These are phyloP conservation scores for Talaromyces verruculosus DNA, from an alignment of 2,329 filamentous ascomycete species.

Conservation along the genomic window DNA sequence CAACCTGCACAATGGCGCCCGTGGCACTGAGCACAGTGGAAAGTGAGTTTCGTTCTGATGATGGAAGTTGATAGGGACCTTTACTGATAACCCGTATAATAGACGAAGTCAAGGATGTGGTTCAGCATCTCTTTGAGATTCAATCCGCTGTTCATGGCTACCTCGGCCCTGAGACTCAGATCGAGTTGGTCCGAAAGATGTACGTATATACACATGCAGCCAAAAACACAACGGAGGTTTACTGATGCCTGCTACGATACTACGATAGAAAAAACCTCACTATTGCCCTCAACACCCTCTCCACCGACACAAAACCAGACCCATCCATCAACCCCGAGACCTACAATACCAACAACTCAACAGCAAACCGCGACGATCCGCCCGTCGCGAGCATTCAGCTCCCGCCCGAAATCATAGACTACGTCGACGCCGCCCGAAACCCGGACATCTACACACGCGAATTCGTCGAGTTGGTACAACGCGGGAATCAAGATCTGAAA, in stretches of 20 bases:
- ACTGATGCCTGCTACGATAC: not conserved
- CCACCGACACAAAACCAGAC: slow-evolving; percentile 37
- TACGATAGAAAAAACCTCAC: slow-evolving; percentile 52
- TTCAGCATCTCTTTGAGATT: slow-evolving; percentile 62
- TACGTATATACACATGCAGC: slow-evolving; percentile 30
- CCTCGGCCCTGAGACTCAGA: slow-evolving; percentile 56
- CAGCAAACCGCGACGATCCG: slow-evolving; percentile 29
- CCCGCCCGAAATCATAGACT: slow-evolving; percentile 62
- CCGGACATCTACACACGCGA: slow-evolving; percentile 67
- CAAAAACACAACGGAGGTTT: not conserved
- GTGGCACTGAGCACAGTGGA: slow-evolving; percentile 38
- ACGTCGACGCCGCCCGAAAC: slow-evolving; percentile 63
- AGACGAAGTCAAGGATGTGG: slow-evolving; percentile 60
- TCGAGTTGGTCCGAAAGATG: slow-evolving; percentile 60
- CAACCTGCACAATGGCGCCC: slow-evolving; percentile 34
- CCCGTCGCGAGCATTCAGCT: slow-evolving; percentile 54
- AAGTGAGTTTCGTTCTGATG: slow-evolving; percentile 27
- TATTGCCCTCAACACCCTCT: slow-evolving; percentile 54
- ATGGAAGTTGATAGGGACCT: not conserved
- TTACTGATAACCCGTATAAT: not conserved
- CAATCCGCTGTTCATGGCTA: slow-evolving; percentile 61
- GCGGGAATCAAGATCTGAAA: slow-evolving; percentile 62
- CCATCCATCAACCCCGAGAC: slow-evolving; percentile 18
- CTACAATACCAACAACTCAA: not conserved
- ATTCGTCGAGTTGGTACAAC: slow-evolving; percentile 64